Base-by-base conservation (phyloP, 2,329 filamentous ascomycete species). In the Microcyclospora pomicola region DNA sequence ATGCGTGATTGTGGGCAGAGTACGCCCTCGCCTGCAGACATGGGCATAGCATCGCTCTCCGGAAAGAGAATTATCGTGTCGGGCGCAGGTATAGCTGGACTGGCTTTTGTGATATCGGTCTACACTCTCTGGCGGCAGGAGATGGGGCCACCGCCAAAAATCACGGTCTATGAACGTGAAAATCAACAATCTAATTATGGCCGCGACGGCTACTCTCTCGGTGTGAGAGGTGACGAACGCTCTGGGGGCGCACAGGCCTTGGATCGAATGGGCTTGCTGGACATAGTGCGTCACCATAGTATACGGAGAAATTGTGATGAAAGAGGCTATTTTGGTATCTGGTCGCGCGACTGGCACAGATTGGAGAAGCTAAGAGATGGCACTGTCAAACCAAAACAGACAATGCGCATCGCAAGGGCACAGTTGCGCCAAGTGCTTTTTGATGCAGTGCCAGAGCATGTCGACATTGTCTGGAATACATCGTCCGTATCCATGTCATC, bases 61-160 rank as follows among this genome's bases (percentile, higher is more conserved):
- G 42, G 36, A n/a, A 46, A 44, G 30, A 31, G 32, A 10, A 44
- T 46, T 35, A 34, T 46, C 32, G 32, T 46, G 24, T 15, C 40
- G 27, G 44, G 42, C 19, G 44, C 39, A 7, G 44, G 42, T 12
- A 36, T 44, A 10, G 44, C 44, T 30, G 42, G 42, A 7, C 42
- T 46, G 11, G 34, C 44, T 24, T 44, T 44, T 33, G 42, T 36
- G 9, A 29, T 30, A 28, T 36, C 39, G 7, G 15, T 44, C 5
- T 6, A 38, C 6, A 24, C 27, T 14, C n/a, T 13, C 14, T 46
- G 44, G 42, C 36, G 34, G 3, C 15, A 24, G 11, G 33, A 31
- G 13, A 27, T 35, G 31, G 28, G 27, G n/a, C n/a, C n/a, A 12
- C 29, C 24, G 9, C 44, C 44, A 10, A 27, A 33, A 11, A 10